Conservation (phyloP, 495 filamentous ascomycete species). For the Achaetomiella virescens region DNA sequence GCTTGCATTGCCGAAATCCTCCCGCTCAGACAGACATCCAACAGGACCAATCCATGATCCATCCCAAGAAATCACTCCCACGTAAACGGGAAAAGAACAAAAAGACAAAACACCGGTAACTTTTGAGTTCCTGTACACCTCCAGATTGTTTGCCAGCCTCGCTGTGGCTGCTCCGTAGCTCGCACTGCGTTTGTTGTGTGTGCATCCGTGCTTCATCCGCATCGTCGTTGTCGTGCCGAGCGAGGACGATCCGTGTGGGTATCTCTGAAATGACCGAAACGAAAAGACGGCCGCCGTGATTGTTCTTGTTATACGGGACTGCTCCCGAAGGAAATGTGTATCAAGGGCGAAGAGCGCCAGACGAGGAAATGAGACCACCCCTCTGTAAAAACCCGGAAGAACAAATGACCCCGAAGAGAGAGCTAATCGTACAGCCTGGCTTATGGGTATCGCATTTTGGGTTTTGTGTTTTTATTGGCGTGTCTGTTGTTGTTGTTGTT, state of each 20-base stretch:
- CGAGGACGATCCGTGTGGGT: background rate
- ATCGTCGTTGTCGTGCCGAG: constrained; percentile 1
- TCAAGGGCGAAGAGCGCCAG: background rate
- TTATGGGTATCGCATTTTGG: constrained; percentile 18
- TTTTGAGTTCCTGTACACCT: constrained; percentile 18
- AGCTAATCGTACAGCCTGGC: constrained; percentile 32
- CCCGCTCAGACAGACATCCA: background rate
- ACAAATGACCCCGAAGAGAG: constrained; percentile 27
- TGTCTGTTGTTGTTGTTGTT: constrained; percentile 5
- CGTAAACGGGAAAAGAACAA: background rate
- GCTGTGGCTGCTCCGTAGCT: background rate
- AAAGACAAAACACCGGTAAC: constrained; percentile 9
- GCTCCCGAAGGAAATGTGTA: constrained; percentile 23
- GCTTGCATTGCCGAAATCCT: background rate
- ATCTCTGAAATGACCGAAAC: constrained; percentile 12
- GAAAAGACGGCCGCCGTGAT: constrained; percentile 11
- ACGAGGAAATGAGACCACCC: constrained; percentile 1
- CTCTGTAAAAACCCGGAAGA: constrained; percentile 21
- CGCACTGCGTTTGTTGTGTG: background rate
- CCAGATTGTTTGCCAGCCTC: background rate
- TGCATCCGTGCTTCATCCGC: constrained; percentile 2
- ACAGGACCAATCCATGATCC: constrained; percentile 1
- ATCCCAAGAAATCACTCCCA: background rate
- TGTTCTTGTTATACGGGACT: constrained; percentile 14
- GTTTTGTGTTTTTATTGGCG: constrained; percentile 13